These are phyloP conservation scores for Sarocladium strictum DNA, from an alignment of 2,329 filamentous ascomycete genomes.

Conservation along the genomic window DNA sequence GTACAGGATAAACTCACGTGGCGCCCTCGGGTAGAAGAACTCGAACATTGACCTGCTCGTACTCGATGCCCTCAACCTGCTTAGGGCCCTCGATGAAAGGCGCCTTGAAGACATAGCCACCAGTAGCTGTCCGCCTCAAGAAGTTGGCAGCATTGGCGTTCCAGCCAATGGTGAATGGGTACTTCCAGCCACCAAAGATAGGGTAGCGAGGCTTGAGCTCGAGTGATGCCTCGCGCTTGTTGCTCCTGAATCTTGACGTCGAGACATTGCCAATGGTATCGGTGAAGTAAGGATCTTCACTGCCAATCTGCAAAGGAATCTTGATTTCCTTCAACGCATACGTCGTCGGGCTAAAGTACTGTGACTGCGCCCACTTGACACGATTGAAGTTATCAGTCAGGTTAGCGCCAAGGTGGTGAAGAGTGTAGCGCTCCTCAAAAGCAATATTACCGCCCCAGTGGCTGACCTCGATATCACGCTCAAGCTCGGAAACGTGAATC, in stretches of 20 bases:
- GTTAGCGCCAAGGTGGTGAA: slow-evolving; percentile 81
- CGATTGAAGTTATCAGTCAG: slow-evolving; percentile 67
- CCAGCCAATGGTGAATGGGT: slow-evolving; percentile 95
- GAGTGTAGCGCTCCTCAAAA: slow-evolving; percentile 87
- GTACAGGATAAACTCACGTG: slow-evolving; percentile 49
- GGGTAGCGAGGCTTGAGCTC: slow-evolving; percentile 93
- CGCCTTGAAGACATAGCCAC: slow-evolving; percentile 80
- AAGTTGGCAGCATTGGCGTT: slow-evolving; percentile 77
- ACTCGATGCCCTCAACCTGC: slow-evolving; percentile 78
- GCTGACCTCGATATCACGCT: slow-evolving; percentile 90
- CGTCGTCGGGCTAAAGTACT: slow-evolving; percentile 71
- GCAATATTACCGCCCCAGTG: slow-evolving; percentile 98
- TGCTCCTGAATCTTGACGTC: slow-evolving; percentile 79
- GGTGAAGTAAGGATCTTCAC: slow-evolving; percentile 84
- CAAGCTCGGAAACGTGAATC: slow-evolving; percentile 68
- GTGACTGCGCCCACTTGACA: slow-evolving; percentile 66
- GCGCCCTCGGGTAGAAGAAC: slow-evolving; percentile 90
- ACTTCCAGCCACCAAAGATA: slow-evolving; percentile 97
- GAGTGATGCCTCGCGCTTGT: slow-evolving; percentile 70
- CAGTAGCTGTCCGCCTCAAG: slow-evolving; percentile 58
- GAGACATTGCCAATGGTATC: slow-evolving; percentile 97
- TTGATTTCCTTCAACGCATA: slow-evolving; percentile 76
- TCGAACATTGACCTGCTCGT: slow-evolving; percentile 72
- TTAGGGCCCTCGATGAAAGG: slow-evolving; percentile 92
- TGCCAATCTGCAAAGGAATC: slow-evolving; percentile 73